Base-by-base conservation (phyloP, 148 eudicot species). In the Heliamphora exappendiculata region DNA sequence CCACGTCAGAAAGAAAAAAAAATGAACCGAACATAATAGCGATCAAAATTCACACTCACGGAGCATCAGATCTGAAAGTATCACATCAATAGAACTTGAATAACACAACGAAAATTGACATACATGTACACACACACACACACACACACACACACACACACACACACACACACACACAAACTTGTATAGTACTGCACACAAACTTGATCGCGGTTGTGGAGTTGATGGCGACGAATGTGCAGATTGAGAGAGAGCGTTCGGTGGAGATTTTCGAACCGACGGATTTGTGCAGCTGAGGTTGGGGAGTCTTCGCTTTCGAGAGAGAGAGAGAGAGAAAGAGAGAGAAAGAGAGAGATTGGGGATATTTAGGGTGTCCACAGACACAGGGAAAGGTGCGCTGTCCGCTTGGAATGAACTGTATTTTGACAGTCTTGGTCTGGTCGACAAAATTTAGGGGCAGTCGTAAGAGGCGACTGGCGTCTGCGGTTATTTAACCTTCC, bases 211-310 rank as follows among this genome's bases (percentile, higher is more conserved):
- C 16, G 33, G 47, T 14, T 24, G 26, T 39, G 67, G 67, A 68
- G 68, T 42, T 54, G 82, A 29, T 8, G 77, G 77, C 64, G 80
- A 73, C 12, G 44, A 34, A 50, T 33, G 75, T 50, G 59, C 4
- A 24, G 44, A 41, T 62, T 31, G 10, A 63, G 10, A 53, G 36
- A 75, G 28, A 49, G 9, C 49, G 55, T 53, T 54, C 16, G 64
- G 60, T 39, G 17, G 58, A 36, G 53, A 65, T 28, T 67, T 68
- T 19, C 20, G 72, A 53, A 75, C 70, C 76, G 73, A 78, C 63
- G 78, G 66, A 79, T 67, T 72, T 47, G 66, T 70, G 76, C 82
- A 82, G 82, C 82, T 75, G 67, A 66, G 51, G 58, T 72, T 76
- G 54, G 53, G 19, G 24, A 17, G 49, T 1, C 67, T 76, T 75